phyloP scores from a whole-genome alignment of 139 green algal genomes.

The Microglena sp. region DNA sequence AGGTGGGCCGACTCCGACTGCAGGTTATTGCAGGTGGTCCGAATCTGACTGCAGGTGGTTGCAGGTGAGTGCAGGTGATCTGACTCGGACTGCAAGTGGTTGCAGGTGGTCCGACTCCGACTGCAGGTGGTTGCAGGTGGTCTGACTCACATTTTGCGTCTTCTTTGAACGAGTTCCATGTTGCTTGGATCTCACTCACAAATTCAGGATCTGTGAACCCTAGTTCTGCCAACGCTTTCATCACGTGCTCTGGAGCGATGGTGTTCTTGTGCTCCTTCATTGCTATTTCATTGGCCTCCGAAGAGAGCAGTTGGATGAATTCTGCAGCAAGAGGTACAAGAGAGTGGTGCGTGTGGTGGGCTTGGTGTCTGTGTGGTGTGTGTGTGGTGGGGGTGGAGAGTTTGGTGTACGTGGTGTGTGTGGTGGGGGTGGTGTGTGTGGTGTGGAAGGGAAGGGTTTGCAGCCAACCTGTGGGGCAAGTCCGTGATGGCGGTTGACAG shows the following conservation, averaged over 20 bases:
- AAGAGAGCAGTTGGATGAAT: slow-evolving; percentile 27
- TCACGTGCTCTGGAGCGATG: slow-evolving; percentile 46
- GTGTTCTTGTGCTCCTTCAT: slow-evolving; percentile 34
- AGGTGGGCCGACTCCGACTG: too few relatives aligned
- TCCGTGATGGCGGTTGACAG: slow-evolving; percentile 51
- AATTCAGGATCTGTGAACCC: slow-evolving; percentile 44
- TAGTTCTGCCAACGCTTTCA: slow-evolving; percentile 38
- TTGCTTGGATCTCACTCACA: slow-evolving; percentile 11
- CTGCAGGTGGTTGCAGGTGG: too few relatives aligned
- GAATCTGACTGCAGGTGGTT: too few relatives aligned
- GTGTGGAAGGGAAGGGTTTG: too few relatives aligned
- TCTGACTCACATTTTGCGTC: slow-evolving; percentile 17
- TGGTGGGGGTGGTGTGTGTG: too few relatives aligned
- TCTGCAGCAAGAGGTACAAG: slow-evolving; percentile 16
- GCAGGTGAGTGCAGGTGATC: too few relatives aligned
- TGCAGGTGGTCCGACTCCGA: too few relatives aligned
- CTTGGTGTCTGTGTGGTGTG: too few relatives aligned
- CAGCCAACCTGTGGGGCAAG: slow-evolving; percentile 37
- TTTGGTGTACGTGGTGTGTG: too few relatives aligned
- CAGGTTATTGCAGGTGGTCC: too few relatives aligned
- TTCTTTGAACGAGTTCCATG: slow-evolving; percentile 14
- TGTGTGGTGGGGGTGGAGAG: too few relatives aligned
- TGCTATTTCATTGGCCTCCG: slow-evolving; percentile 42
- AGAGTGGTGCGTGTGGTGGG: not conserved
- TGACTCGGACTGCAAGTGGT: too few relatives aligned